Base-by-base conservation (phyloP, 768 basidiomycete genomes). In the Agaricus bisporus region DNA sequence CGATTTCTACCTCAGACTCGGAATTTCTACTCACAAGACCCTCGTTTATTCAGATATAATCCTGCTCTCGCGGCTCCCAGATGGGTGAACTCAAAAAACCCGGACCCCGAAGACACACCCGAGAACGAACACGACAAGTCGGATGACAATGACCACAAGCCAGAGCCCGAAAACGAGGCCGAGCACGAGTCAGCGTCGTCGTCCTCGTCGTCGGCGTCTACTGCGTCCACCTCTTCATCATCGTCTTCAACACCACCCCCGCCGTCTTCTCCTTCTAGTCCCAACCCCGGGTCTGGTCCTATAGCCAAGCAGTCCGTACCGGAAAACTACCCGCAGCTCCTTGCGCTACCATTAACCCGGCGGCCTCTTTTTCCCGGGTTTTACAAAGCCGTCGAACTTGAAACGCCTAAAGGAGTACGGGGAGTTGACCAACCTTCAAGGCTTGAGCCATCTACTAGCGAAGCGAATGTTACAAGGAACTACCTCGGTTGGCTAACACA, bases 331-430 rank as follows among this genome's bases (percentile, higher is more conserved):
- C 95, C 95, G 1, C 91, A 95, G 66, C 86, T 98, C 41, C 80
- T 98, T 25, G 95, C 95, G 2, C 81, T 98, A 0, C 95, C 95
- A 3, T 97, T 98, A 56, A 93, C 93, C 28, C 85, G 94, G 41
- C 80, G 95, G 15, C 95, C 95, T 1, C 84, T 98, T 43, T 98
- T 98, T 73, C 95, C 95, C 4, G 93, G 94, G 28, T 97, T 98
- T 70, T 98, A 98, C 79, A 97, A 98, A 67, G 95, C 95, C 2
- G 95, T 98, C 47, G 93, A 68, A 71, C 51, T 68, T 95, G 59
- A 89, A 87, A 61, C 97, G 93, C 93, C 94, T 0, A 89, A 91
- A 44, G 72, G 73, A 8, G 95, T 95, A 11, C 75, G 83, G 59
- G 70, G 95, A 98, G 66, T 69, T 98, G 52, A 85, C 79, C 65